Conservation (phyloP, 257 asterid species). For the Solanum sparsipilum region DNA sequence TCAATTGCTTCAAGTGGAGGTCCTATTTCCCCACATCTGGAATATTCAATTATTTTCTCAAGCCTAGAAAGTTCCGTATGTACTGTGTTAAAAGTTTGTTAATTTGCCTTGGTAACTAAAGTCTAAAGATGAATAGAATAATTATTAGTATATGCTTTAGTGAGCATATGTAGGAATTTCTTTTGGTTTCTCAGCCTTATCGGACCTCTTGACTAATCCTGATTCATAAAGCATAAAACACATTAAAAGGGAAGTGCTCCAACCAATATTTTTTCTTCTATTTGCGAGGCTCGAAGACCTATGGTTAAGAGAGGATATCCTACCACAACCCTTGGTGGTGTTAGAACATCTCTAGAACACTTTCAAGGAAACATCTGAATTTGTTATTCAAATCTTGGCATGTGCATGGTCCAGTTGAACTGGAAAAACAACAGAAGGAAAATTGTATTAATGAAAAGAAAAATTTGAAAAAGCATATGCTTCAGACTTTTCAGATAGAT, state of each 20-base stretch:
- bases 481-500: not conserved
- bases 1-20: not conserved
- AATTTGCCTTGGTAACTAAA: not conserved
- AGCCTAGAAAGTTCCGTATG: not conserved
- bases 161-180: too few species aligned
- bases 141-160: not conserved
- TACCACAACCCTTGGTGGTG: not conserved
- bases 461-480: not conserved
- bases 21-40: not conserved
- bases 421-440: not conserved
- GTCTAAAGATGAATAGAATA: not conserved
- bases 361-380: not conserved
- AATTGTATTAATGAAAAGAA: not conserved
- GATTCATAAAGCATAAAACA: not conserved
- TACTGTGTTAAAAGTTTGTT: not conserved
- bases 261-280: too few species aligned
- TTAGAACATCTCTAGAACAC: not conserved
- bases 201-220: not conserved
- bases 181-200: not conserved
- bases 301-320: not conserved
- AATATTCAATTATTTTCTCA: not conserved
- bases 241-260: not conserved
- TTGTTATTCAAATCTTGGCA: not conserved
- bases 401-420: not conserved
- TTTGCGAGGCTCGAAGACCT: not conserved